Base-by-base conservation (phyloP, 1,284 basidiomycete genomes). In the Puccinia polysora region DNA sequence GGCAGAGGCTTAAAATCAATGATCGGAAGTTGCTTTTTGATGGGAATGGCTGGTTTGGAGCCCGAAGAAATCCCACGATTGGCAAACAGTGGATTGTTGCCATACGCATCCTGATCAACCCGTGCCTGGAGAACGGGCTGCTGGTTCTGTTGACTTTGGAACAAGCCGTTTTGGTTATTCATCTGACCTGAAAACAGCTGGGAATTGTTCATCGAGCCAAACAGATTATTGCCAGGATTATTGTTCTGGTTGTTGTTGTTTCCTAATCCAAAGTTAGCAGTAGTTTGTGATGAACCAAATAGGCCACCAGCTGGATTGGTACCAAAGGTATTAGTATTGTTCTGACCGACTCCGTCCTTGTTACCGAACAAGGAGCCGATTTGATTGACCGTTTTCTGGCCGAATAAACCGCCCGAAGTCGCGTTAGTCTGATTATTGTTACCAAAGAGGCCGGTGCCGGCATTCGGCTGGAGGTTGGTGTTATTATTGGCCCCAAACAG, bases 51-150 rank as follows among this genome's bases (percentile, higher is more conserved):
- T 28, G 64, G 72, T 40, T 67, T 65, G 8, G 64, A 67, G 12
- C 67, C 64, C 7, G 63, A 14, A 10, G 55, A 69, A 12, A 59
- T 65, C 5, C 65, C 71, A 40, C 63, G 56, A 30, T 71, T 71
- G 10, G 72, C 78, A 75, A 86, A 85, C 49, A 86, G 79, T 18
- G 82, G 82, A 78, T 90, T 92, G 73, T 86, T 85, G 50, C 89
- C 89, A 78, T 97, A 93, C 0, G 95, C 93, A 77, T 85, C 84
- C 78, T 92, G 88, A 58, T 89, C 88, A 77, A 97, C 90, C 10
- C 91, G 92, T 0, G 91, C 89, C 14, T 86, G 89, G 68, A 94
- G 82, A 36, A 72, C 75, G 65, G 77, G 78, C 73, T 77, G 79
- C 65, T 77, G 77, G 55, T 77, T 77, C 73, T 63, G 69, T 63